These are phyloP conservation scores for Globisporangium abappressorium DNA, from an alignment of 352 stramenopile genomes.

Conservation along the genomic window DNA sequence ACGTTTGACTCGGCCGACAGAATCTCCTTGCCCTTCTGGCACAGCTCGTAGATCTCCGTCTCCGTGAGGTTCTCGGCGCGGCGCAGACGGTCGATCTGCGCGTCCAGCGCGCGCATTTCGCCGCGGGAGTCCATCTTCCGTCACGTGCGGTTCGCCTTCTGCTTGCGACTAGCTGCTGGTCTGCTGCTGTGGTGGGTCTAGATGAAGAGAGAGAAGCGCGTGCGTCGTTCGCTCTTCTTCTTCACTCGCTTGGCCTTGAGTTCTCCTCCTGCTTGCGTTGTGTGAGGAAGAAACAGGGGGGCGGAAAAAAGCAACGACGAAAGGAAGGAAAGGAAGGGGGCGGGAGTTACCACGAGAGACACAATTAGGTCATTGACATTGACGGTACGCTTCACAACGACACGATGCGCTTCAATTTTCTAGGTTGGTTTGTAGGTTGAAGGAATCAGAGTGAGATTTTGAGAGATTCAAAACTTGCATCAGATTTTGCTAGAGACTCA, in stretches of 20 bases:
- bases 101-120: constrained; percentile 85
- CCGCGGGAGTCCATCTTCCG: constrained; percentile 61
- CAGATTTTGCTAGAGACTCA: no score
- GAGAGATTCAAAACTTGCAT: no score
- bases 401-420: no score
- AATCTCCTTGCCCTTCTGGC: constrained; percentile 89
- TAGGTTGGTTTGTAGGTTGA: no score
- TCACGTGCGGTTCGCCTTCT: neutral
- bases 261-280: neutral
- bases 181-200: neutral
- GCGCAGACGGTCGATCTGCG: constrained; percentile 80
- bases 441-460: no score
- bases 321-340: constrained; percentile 1
- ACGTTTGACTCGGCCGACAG: constrained; percentile 83
- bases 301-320: neutral
- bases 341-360: neutral
- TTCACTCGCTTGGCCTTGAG: neutral
- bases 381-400: no score
- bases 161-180: neutral
- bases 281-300: neutral
- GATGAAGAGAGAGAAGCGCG: neutral
- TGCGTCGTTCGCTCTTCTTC: neutral
- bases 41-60: constrained; percentile 88
- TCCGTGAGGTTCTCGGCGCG: constrained; percentile 87
- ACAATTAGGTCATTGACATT: no score